phyloP scores from a whole-genome alignment of 495 filamentous ascomycete species.

The Hypoxylon perforatum region DNA sequence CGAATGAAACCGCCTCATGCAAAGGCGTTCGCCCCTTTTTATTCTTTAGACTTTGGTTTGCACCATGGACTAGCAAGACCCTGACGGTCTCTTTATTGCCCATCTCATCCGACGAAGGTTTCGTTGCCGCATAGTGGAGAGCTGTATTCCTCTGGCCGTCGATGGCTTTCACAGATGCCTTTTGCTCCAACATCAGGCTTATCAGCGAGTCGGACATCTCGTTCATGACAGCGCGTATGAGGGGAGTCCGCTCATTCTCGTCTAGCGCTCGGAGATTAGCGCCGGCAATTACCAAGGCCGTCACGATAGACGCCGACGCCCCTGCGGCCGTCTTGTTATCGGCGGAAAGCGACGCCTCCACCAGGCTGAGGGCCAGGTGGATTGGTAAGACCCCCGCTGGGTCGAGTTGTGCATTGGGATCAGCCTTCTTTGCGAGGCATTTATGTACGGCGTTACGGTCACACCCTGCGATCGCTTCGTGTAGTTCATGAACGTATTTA shows the following conservation, averaged over 20 bases:
- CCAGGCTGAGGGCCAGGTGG: constrained; percentile 22
- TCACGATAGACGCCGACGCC: constrained; percentile 42
- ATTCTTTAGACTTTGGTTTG: constrained; percentile 34
- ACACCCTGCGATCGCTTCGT: constrained; percentile 22
- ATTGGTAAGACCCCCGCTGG: constrained; percentile 19
- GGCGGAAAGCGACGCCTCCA: constrained; percentile 28
- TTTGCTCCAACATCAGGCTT: constrained; percentile 44
- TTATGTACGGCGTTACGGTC: constrained; percentile 31
- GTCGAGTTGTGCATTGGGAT: constrained; percentile 21
- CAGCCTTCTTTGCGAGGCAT: constrained; percentile 25
- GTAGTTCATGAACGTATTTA: constrained; percentile 17
- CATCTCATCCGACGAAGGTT: constrained; percentile 35
- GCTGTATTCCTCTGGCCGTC: constrained; percentile 42
- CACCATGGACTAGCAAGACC: constrained; percentile 40
- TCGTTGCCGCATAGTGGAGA: constrained; percentile 44
- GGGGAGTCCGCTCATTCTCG: constrained; percentile 45
- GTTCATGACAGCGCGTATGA: constrained; percentile 41
- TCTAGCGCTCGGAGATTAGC: constrained; percentile 45
- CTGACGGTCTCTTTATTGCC: constrained; percentile 35
- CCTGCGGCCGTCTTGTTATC: constrained; percentile 17
- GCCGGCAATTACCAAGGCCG: constrained; percentile 47
- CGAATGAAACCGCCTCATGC: constrained; percentile 36
- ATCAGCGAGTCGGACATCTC: constrained; percentile 40
- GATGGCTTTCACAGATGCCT: constrained; percentile 31
- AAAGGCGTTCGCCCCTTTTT: constrained; percentile 41